Evolutionary conservation across 2,329 filamentous ascomycete genomes (phyloP).

Genomic region (Fusarium pseudograminearum): DNA sequence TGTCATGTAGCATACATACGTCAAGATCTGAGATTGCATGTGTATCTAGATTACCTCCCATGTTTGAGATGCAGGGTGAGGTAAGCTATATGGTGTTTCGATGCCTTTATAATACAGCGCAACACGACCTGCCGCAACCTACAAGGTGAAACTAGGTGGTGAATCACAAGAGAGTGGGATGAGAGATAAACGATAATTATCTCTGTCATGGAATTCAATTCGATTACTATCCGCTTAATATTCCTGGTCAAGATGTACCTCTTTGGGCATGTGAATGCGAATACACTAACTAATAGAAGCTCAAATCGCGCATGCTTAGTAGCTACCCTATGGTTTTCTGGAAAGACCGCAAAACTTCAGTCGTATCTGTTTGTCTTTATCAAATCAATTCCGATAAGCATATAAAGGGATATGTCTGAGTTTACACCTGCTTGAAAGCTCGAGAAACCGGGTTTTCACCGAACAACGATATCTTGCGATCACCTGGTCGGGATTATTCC

Average conservation of each 20-base stretch:
- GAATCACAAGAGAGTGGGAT: constrained; percentile 15
- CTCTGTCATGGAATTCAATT: constrained; percentile 38
- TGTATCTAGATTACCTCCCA: constrained; percentile 9
- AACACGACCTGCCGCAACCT: background rate
- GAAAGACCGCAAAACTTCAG: background rate
- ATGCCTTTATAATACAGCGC: background rate
- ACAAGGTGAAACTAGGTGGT: constrained; percentile 14
- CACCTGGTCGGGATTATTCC: constrained; percentile 10
- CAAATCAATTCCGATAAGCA: background rate
- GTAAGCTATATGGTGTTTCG: background rate
- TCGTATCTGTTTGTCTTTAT: background rate
- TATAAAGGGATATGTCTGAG: background rate
- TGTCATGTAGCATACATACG: constrained; percentile 8
- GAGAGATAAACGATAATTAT: constrained; percentile 25
- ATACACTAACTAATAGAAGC: constrained; percentile 31
- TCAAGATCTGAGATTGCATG: constrained; percentile 32
- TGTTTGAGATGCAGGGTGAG: background rate
- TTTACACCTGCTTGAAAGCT: constrained; percentile 8
- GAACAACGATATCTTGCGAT: constrained; percentile 11
- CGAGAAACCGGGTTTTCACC: constrained; percentile 41
- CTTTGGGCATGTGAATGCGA: constrained; percentile 22
- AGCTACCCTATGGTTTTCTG: background rate
- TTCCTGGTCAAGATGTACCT: constrained; percentile 1
- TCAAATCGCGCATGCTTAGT: constrained; percentile 24
- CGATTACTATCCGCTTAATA: constrained; percentile 30